A percentile compares a stretch with the other conserved stretches of the same genome.
Evolutionary conservation across 495 filamentous ascomycete species (phyloP).

Genomic region (Astrothelium macrocarpum): DNA sequence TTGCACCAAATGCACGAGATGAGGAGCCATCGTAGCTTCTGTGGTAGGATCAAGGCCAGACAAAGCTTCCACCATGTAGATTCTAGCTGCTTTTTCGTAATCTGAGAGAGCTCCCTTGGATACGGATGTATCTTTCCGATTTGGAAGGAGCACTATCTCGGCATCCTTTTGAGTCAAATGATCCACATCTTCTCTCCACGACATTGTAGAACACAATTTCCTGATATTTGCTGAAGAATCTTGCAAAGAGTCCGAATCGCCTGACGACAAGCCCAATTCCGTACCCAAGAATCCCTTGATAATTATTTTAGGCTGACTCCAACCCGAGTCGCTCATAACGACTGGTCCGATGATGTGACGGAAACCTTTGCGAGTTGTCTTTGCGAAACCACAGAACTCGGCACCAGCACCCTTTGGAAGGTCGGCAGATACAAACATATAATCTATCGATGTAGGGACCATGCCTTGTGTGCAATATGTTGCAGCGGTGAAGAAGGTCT

Average conservation of each 20-base stretch:
- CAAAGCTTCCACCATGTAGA: conserved; percentile 5
- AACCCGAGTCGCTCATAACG: not conserved
- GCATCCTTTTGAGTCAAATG: conserved; percentile 6
- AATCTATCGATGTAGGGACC: conserved; percentile 8
- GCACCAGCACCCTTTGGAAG: not conserved
- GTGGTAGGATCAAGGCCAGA: not conserved
- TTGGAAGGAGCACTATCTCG: not conserved
- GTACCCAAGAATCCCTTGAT: conserved; percentile 3
- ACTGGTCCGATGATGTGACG: not conserved
- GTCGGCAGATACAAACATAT: conserved; percentile 1
- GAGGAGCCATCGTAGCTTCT: conserved; percentile 3
- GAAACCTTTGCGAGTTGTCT: not conserved
- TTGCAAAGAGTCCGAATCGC: not conserved
- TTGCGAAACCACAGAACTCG: not conserved
- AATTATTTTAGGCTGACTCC: conserved; percentile 1
- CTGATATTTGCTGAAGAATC: conserved; percentile 6
- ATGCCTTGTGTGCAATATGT: not conserved
- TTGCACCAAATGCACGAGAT: conserved; percentile 6
- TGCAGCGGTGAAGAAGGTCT: conserved; percentile 4
- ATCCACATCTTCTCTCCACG: conserved; percentile 5
- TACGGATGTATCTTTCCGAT: not conserved
- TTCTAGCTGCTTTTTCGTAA: conserved; percentile 4
- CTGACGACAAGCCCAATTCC: not conserved
- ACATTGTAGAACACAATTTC: conserved; percentile 1
- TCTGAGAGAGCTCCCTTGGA: not conserved